Evolutionary conservation across 2,329 filamentous ascomycete species (phyloP).

Genomic region (Thelonectria blattea): DNA sequence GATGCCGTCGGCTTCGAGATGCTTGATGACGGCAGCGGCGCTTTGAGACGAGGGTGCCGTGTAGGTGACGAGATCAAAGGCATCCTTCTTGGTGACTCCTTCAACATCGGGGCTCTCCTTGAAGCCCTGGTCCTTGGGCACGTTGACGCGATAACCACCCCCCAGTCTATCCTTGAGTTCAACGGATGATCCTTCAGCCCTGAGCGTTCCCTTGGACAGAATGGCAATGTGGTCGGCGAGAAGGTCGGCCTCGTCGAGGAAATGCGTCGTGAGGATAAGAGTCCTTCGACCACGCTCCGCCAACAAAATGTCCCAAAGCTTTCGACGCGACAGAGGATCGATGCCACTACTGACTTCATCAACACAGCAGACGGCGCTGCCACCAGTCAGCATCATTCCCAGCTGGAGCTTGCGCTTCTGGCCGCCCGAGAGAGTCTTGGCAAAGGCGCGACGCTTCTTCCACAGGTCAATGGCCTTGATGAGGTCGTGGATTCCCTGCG

Average conservation of each 20-base stretch:
- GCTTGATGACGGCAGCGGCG: conserved; percentile 73
- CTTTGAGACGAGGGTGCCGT: conserved; percentile 71
- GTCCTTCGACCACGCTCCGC: conserved; percentile 83
- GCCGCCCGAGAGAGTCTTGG: conserved; percentile 84
- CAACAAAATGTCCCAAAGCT: conserved; percentile 93
- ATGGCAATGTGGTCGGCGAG: conserved; percentile 89
- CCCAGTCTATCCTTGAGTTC: conserved; percentile 83
- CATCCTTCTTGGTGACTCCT: conserved; percentile 61
- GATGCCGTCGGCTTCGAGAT: conserved; percentile 70
- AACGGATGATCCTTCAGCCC: conserved; percentile 83
- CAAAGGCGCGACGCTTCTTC: conserved; percentile 72
- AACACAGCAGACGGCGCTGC: conserved; percentile 85
- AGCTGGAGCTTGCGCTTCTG: conserved; percentile 93
- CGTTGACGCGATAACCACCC: conserved; percentile 82
- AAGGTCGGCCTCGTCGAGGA: conserved; percentile 90
- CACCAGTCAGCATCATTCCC: conserved; percentile 94
- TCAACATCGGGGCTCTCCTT: conserved; percentile 57
- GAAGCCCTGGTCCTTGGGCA: conserved; percentile 64
- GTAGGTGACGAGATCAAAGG: conserved; percentile 77
- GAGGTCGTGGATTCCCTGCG: conserved; percentile 65
- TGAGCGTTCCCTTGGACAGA: conserved; percentile 81
- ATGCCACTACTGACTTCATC: conserved; percentile 91
- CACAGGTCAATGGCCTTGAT: conserved; percentile 76
- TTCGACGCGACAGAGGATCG: conserved; percentile 83
- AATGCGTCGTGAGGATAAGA: conserved; percentile 89